These are phyloP conservation scores for sorghum (Sorghum bicolor) DNA, from an alignment of 176 grass and related monocot genomes.

Conservation along the genomic window Sorghum_bicolor_NCBIv3 NC_012873.2:66600001-66600500, in stretches of 20 bases:
- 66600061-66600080: constrained; percentile 22
- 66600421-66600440: too few species aligned
- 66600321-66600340: too few species aligned
- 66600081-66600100: constrained; percentile 29
- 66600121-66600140: not conserved
- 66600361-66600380: too few species aligned
- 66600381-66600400: too few species aligned
- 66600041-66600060: constrained; percentile 11
- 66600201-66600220: not conserved
- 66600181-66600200: not conserved
- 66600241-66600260: not conserved
- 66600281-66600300: not conserved
- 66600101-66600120: constrained; percentile 14
- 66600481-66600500: too few species aligned
- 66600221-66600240: too few species aligned
- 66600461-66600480: too few species aligned
- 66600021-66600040: not conserved
- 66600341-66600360: too few species aligned
- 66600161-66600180: not conserved
- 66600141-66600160: not conserved
- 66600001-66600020: not conserved
- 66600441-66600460: too few species aligned
- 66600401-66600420: too few species aligned
- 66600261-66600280: not conserved
- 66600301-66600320: too few species aligned